A percentile compares a stretch with the other conserved stretches of the same genome.
Evolutionary conservation across 2,329 filamentous ascomycete species (phyloP).

Genomic region (Chaetothyriales sp.): DNA sequence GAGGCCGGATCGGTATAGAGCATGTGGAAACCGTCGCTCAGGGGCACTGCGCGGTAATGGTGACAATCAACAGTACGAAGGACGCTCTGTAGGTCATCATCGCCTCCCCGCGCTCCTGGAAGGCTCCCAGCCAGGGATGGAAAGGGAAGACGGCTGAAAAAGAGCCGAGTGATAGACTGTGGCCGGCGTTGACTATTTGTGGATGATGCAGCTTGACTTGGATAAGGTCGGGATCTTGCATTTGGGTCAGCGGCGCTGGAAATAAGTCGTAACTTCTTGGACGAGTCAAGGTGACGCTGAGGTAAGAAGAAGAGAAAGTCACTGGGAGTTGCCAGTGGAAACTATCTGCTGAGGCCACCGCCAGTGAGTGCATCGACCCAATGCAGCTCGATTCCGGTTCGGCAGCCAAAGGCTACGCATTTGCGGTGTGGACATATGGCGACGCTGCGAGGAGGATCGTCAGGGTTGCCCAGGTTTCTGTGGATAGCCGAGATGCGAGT

Average conservation of each 20-base stretch:
- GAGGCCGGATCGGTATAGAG: constrained; percentile 50
- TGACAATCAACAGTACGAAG: constrained; percentile 38
- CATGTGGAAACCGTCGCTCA: constrained; percentile 53
- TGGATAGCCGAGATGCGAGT: constrained; percentile 20
- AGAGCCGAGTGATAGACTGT: constrained; percentile 16
- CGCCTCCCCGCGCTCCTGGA: constrained; percentile 15
- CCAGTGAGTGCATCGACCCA: constrained; percentile 40
- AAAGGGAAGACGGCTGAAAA: constrained; percentile 17
- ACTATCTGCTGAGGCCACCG: constrained; percentile 25
- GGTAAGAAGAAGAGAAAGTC: constrained; percentile 45
- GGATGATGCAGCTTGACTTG: constrained; percentile 12
- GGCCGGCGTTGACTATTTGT: constrained; percentile 5
- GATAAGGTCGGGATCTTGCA: constrained; percentile 21
- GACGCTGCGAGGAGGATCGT: constrained; percentile 52
- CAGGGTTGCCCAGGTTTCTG: constrained; percentile 43
- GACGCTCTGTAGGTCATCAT: constrained; percentile 6
- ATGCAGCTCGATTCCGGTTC: constrained; percentile 49
- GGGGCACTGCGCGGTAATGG: constrained; percentile 49
- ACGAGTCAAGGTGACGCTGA: constrained; percentile 39
- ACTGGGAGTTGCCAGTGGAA: constrained; percentile 29
- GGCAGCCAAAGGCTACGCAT: constrained; percentile 53
- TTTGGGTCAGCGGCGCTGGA: constrained; percentile 35
- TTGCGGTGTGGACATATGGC: constrained; percentile 51
- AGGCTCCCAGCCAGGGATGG: constrained; percentile 4
- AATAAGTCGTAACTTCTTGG: constrained; percentile 47